Evolutionary conservation across 345 rosid genomes (phyloP).

Genomic region (Xanthoceras sorbifolium): DNA sequence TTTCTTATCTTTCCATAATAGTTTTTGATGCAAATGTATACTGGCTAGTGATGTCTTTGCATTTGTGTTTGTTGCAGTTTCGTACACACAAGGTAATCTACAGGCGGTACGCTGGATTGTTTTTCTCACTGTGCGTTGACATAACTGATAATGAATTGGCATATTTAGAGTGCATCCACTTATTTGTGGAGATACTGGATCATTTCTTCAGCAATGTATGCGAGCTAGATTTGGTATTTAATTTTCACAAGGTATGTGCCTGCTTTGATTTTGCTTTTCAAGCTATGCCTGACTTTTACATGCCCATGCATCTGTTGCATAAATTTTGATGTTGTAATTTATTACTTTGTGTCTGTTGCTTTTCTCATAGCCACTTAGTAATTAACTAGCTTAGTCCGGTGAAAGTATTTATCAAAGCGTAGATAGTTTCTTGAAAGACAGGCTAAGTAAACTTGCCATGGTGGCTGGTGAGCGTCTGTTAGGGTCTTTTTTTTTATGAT

Average conservation of each 20-base stretch:
- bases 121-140: conserved; percentile 93
- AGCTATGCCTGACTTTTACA: neutral
- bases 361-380: neutral
- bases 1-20: neutral
- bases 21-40: neutral
- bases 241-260: conserved; percentile 82
- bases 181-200: conserved; percentile 95
- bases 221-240: conserved; percentile 94
- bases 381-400: neutral
- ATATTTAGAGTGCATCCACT: conserved; percentile 88
- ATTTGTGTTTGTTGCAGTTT: conserved; percentile 48
- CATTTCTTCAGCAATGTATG: conserved; percentile 99
- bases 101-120: conserved; percentile 94
- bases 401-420: neutral
- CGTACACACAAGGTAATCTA: conserved; percentile 95
- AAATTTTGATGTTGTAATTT: neutral
- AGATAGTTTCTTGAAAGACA: neutral
- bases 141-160: conserved; percentile 95
- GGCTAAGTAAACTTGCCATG: neutral
- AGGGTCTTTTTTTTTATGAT: neutral
- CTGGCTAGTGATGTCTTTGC: neutral
- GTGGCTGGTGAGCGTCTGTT: neutral
- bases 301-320: neutral
- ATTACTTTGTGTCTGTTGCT: neutral
- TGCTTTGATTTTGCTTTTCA: neutral